Evolutionary conservation across 164 flowering plant species (phyloP).

Genomic region (Piper betle): DNA sequence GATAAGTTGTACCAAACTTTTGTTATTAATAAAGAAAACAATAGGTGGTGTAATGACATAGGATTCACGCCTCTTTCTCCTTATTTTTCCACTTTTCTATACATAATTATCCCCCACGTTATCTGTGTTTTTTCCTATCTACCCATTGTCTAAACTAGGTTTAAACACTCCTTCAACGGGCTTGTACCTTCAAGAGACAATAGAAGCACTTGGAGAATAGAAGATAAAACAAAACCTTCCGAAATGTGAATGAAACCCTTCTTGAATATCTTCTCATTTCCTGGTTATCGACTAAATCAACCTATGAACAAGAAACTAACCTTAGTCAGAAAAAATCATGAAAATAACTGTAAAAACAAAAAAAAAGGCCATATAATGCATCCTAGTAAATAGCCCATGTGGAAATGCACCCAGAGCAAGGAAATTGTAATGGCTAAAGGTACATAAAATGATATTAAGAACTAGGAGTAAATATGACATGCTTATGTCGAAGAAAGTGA

Average conservation of each 20-base stretch:
- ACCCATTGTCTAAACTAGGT: no score
- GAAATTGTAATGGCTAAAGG: neutral
- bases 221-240: conserved; percentile 37
- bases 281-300: conserved; percentile 52
- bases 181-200: neutral
- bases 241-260: conserved; percentile 86
- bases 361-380: neutral
- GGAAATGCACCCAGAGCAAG: neutral
- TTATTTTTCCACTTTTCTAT: no score
- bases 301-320: conserved; percentile 25
- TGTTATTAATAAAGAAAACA: no score
- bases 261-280: conserved; percentile 52
- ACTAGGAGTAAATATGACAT: neutral
- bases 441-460: neutral
- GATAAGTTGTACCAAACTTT: no score
- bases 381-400: neutral
- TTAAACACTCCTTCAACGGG: neutral
- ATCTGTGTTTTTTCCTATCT: no score
- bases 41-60: no score
- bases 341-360: no score
- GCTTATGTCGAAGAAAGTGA: no score
- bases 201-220: neutral
- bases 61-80: no score
- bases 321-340: neutral
- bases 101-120: no score